phyloP scores from a whole-genome alignment of 1,284 basidiomycete genomes.

The Sanghuangporus weigelae region DNA sequence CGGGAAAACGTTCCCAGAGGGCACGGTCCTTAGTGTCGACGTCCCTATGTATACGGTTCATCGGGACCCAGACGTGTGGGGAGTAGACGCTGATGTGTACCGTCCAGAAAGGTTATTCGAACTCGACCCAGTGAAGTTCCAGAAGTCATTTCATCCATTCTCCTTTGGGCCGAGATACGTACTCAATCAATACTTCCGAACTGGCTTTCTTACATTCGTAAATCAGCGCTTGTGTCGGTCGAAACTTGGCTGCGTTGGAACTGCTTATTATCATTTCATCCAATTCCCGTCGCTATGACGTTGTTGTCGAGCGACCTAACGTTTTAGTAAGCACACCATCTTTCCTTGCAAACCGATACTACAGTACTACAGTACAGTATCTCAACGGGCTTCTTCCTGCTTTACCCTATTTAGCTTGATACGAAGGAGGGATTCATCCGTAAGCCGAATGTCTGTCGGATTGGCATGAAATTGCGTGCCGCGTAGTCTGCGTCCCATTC shows the following conservation, averaged over 20 bases:
- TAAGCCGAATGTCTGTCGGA: conserved; percentile 62
- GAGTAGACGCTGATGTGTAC: conserved; percentile 71
- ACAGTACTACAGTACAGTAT: no score
- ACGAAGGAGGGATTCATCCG: conserved; percentile 76
- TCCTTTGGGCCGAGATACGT: conserved; percentile 47
- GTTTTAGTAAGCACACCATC: conserved; percentile 42
- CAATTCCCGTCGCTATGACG: conserved; percentile 65
- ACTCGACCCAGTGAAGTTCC: conserved; percentile 49
- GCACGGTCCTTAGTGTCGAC: conserved; percentile 68
- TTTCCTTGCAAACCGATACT: conserved; percentile 24
- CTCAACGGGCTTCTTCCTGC: no score
- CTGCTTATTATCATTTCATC: conserved; percentile 70
- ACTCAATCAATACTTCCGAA: no score
- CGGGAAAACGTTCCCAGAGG: conserved; percentile 61
- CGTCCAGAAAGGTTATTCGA: conserved; percentile 82
- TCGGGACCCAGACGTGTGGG: conserved; percentile 67
- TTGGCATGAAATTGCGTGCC: conserved; percentile 60
- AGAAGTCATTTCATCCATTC: conserved; percentile 74
- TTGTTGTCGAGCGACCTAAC: conserved; percentile 55
- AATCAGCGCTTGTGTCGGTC: conserved; percentile 59
- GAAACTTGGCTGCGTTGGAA: conserved; percentile 73
- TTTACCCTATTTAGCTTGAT: conserved; percentile 39
- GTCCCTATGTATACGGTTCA: conserved; percentile 79
- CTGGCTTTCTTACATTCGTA: neutral
- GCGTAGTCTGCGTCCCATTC: conserved; percentile 12